Evolutionary conservation across 2,329 filamentous ascomycete genomes (phyloP).

Genomic region (Cryphonectria radicalis): DNA sequence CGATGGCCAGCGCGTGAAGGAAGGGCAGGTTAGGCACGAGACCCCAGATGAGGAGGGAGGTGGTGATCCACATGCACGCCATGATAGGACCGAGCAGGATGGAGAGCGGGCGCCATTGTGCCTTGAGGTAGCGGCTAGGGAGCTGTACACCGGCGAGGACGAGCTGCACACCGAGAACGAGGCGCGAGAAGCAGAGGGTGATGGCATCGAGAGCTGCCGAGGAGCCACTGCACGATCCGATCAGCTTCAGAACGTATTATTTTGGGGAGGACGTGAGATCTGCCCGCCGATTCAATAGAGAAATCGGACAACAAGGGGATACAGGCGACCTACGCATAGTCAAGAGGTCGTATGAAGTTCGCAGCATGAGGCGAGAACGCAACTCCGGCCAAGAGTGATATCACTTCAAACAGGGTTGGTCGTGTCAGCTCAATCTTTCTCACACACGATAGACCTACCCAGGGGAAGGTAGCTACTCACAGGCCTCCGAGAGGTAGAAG

Average conservation of each 20-base stretch:
- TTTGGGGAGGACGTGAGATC: background rate
- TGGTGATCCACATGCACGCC: slow-evolving; percentile 83
- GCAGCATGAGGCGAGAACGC: slow-evolving; percentile 78
- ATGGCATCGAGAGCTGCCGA: slow-evolving; percentile 67
- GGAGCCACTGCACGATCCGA: slow-evolving; percentile 40
- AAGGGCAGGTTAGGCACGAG: slow-evolving; percentile 74
- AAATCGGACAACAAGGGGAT: background rate
- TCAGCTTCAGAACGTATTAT: background rate
- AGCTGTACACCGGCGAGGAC: slow-evolving; percentile 88
- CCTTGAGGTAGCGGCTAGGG: slow-evolving; percentile 78
- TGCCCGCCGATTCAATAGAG: background rate
- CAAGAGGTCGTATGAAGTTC: slow-evolving; percentile 74
- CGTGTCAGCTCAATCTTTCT: background rate
- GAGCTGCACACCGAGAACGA: slow-evolving; percentile 89
- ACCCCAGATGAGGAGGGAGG: slow-evolving; percentile 78
- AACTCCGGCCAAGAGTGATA: slow-evolving; percentile 79
- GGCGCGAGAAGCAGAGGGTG: slow-evolving; percentile 81
- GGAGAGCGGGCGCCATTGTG: slow-evolving; percentile 76
- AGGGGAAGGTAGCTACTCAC: slow-evolving; percentile 55
- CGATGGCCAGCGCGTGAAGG: slow-evolving; percentile 78
- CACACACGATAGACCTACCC: background rate
- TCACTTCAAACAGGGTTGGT: slow-evolving; percentile 58
- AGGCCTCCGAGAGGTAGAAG: slow-evolving; percentile 87
- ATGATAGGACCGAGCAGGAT: slow-evolving; percentile 83
- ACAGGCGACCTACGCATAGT: slow-evolving; percentile 62